Conservation (phyloP, 2,329 filamentous ascomycete genomes). For the Didymosphaeria variabile region DNA sequence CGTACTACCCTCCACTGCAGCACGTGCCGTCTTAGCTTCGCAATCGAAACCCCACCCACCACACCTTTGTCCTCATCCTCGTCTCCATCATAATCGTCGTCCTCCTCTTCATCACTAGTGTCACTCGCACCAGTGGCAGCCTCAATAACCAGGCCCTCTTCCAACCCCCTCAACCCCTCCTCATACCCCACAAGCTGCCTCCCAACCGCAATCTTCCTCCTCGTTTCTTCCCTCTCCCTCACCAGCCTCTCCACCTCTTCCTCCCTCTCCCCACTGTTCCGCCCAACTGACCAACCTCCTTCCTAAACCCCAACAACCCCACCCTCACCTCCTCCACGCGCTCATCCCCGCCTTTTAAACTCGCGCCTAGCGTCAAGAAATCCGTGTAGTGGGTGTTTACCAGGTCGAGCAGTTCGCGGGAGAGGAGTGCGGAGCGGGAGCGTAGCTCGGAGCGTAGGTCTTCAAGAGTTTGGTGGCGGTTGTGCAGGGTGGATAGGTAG, state of each 20-base stretch:
- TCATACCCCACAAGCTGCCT: constrained; percentile 72
- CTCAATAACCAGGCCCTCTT: constrained; percentile 68
- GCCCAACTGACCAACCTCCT: constrained; percentile 80
- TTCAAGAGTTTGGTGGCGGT: constrained; percentile 94
- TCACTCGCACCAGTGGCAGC: constrained; percentile 25
- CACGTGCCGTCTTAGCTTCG: constrained; percentile 63
- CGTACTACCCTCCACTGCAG: constrained; percentile 67
- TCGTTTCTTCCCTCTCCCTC: constrained; percentile 75
- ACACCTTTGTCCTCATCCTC: constrained; percentile 40
- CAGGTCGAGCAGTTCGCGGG: constrained; percentile 87
- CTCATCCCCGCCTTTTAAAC: constrained; percentile 87
- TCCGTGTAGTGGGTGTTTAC: constrained; percentile 96
- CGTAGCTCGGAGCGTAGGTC: constrained; percentile 89
- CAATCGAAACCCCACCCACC: constrained; percentile 42
- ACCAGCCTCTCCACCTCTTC: constrained; percentile 70
- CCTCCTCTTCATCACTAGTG: constrained; percentile 41
- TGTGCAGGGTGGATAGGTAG: constrained; percentile 83
- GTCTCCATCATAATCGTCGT: constrained; percentile 47
- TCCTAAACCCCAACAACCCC: constrained; percentile 82
- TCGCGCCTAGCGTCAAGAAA: constrained; percentile 83
- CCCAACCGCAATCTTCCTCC: constrained; percentile 70
- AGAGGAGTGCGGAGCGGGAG: constrained; percentile 79
- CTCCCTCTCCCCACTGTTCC: constrained; percentile 70
- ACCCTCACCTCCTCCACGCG: constrained; percentile 90
- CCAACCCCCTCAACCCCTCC: constrained; percentile 68